These are phyloP conservation scores for Hanseniaspora vineae DNA, from an alignment of 805 yeast genomes.

Conservation along the genomic window DNA sequence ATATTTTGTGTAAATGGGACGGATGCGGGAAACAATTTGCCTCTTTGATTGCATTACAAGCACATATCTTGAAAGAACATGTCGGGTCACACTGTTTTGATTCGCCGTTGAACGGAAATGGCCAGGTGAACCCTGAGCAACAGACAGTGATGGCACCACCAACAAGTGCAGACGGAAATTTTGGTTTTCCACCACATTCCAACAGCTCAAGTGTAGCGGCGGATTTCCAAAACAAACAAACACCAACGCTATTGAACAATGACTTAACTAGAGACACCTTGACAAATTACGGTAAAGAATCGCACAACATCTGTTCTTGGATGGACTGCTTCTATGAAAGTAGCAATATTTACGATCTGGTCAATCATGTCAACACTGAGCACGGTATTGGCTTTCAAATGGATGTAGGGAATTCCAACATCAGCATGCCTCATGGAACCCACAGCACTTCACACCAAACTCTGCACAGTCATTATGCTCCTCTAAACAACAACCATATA, in stretches of 20 bases:
- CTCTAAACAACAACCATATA: conserved; percentile 4
- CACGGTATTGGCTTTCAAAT: conserved; percentile 29
- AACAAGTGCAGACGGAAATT: neutral
- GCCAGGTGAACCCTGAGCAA: no score
- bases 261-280: no score
- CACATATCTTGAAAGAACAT: conserved; percentile 41
- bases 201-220: no score
- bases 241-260: no score
- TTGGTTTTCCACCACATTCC: no score
- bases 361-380: conserved; percentile 42
- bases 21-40: conserved; percentile 36
- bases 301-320: conserved; percentile 51
- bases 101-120: no score
- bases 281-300: conserved; percentile 11
- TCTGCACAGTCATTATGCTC: neutral
- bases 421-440: no score
- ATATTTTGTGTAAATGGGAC: conserved; percentile 54
- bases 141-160: neutral
- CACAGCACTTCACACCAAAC: conserved; percentile 2
- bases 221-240: no score
- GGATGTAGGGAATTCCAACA: conserved; percentile 8
- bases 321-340: conserved; percentile 49
- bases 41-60: conserved; percentile 30
- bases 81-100: conserved; percentile 13
- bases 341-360: conserved; percentile 36